phyloP scores from a whole-genome alignment of 2,329 filamentous ascomycete genomes.

The Sporothrix phasma region DNA sequence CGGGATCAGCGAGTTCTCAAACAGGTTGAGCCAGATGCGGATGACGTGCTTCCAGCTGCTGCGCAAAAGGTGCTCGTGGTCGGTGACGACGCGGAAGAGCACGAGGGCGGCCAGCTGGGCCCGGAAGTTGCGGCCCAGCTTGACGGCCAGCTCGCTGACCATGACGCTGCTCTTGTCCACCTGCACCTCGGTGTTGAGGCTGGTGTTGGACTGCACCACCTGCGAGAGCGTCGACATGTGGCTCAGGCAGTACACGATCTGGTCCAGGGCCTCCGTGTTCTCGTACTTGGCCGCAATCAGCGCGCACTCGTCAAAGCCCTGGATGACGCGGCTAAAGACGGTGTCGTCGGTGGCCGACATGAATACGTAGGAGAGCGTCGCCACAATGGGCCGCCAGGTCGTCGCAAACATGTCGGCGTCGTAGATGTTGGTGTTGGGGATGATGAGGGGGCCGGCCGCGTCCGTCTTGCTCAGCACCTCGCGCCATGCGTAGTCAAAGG shows the following conservation, averaged over 20 bases:
- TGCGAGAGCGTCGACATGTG: conserved; percentile 76
- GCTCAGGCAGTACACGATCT: conserved; percentile 82
- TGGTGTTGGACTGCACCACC: conserved; percentile 60
- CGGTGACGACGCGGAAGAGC: conserved; percentile 83
- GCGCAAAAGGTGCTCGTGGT: conserved; percentile 67
- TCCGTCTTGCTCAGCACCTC: conserved; percentile 81
- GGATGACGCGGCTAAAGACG: conserved; percentile 86
- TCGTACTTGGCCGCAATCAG: conserved; percentile 80
- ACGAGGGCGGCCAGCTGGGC: conserved; percentile 90
- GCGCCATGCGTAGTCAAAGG: conserved; percentile 96
- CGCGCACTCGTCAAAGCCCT: conserved; percentile 92
- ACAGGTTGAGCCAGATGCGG: conserved; percentile 88
- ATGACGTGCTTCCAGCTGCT: conserved; percentile 77
- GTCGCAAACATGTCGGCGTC: conserved; percentile 96
- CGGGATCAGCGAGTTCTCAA: conserved; percentile 86
- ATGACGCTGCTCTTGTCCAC: conserved; percentile 87
- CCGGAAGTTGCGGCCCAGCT: conserved; percentile 86
- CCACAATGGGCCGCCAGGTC: conserved; percentile 90
- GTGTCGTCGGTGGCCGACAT: conserved; percentile 96
- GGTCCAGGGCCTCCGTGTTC: conserved; percentile 78
- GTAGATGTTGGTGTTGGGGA: conserved; percentile 87
- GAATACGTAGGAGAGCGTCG: conserved; percentile 94
- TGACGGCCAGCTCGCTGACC: conserved; percentile 96
- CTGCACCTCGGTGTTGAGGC: conserved; percentile 91
- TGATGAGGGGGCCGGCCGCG: conserved; percentile 58